These are phyloP conservation scores for Aspergillus indologenus DNA, from an alignment of 495 filamentous ascomycete species.

Conservation along the genomic window DNA sequence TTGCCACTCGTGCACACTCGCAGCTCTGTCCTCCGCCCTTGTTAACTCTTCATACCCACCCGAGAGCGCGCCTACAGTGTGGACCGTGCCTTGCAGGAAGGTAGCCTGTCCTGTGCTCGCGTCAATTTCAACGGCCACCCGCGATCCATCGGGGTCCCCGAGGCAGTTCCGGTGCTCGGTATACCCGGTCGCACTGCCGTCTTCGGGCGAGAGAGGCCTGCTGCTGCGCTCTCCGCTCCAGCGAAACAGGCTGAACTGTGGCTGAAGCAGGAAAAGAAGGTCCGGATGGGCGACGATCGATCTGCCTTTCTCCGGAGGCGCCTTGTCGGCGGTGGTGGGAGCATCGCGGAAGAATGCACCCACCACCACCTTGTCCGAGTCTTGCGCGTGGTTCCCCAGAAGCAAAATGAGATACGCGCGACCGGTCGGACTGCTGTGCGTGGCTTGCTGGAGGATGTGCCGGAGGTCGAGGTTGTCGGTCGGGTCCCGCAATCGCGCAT, in stretches of 20 bases:
- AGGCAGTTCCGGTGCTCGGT: background rate
- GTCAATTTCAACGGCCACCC: background rate
- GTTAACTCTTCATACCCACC: background rate
- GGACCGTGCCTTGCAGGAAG: background rate
- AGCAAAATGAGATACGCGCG: no score
- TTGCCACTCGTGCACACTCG: no score
- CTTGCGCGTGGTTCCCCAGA: background rate
- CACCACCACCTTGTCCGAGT: background rate
- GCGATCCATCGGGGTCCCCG: background rate
- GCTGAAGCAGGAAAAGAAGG: conserved; percentile 1
- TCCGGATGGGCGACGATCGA: background rate
- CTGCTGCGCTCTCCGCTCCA: background rate
- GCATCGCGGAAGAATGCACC: background rate
- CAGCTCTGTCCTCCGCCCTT: no score
- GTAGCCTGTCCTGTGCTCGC: background rate
- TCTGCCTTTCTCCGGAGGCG: no score
- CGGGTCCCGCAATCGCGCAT: background rate
- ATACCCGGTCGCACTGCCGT: background rate
- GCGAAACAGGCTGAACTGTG: background rate
- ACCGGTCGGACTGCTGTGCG: no score
- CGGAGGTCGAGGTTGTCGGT: background rate
- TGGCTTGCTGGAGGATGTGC: background rate
- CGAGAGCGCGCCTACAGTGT: background rate
- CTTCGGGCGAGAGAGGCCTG: background rate
- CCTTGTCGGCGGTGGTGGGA: background rate